phyloP scores from a whole-genome alignment of 164 flowering plant genomes.

The Platanus orientalis region DNA sequence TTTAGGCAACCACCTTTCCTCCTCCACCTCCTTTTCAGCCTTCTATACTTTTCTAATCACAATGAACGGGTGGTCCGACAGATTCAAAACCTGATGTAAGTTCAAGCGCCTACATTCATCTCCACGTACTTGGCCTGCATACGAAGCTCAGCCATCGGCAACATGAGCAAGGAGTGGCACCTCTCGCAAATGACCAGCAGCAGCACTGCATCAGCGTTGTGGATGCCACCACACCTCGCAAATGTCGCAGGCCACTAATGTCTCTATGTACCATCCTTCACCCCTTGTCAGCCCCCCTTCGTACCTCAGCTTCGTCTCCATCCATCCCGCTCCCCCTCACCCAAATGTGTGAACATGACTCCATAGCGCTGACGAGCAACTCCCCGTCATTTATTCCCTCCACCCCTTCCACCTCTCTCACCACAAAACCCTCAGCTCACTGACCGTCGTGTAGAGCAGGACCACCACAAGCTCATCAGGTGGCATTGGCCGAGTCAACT shows the following conservation, averaged over 20 bases:
- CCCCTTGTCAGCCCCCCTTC: conserved; percentile 59
- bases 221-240: conserved; percentile 54
- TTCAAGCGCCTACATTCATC: no score
- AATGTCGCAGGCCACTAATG: conserved; percentile 56
- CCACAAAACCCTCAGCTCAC: conserved; percentile 56
- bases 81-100: no score
- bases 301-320: conserved; percentile 27
- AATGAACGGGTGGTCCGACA: no score
- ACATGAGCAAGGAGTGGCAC: conserved; percentile 20
- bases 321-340: conserved; percentile 56
- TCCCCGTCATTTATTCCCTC: conserved; percentile 39
- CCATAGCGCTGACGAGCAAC: conserved; percentile 48
- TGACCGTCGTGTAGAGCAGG: conserved; percentile 55
- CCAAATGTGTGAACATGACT: conserved; percentile 49
- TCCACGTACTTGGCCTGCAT: no score
- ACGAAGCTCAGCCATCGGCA: not conserved
- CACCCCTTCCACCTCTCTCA: conserved; percentile 40
- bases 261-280: conserved; percentile 32
- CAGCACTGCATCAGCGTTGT: conserved; percentile 28
- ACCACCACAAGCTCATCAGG: conserved; percentile 54
- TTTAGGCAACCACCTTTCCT: no score
- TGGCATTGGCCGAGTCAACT: conserved; percentile 11
- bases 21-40: no score
- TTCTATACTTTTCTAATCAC: no score
- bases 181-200: conserved; percentile 32